These are phyloP conservation scores for Epichloe uncinata DNA, from an alignment of 2,329 filamentous ascomycete species.

Conservation along the genomic window DNA sequence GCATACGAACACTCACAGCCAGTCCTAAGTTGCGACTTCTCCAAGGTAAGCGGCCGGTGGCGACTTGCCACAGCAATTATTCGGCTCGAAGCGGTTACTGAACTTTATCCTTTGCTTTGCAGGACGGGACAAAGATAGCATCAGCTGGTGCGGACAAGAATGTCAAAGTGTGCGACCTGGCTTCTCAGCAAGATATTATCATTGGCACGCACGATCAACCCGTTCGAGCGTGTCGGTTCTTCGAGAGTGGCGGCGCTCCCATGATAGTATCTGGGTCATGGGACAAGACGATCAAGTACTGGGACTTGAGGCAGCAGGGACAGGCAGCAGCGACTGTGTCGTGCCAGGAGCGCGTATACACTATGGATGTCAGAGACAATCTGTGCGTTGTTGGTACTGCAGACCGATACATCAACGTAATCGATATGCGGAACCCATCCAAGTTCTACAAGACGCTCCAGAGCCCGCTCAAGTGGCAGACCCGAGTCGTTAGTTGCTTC, in stretches of 20 bases:
- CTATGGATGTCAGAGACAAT: constrained; percentile 81
- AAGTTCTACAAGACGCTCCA: constrained; percentile 95
- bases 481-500: constrained; percentile 88
- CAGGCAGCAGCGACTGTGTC: constrained; percentile 48
- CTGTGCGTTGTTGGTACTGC: constrained; percentile 86
- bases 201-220: constrained; percentile 77
- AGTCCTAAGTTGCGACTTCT: constrained; percentile 76
- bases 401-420: constrained; percentile 89
- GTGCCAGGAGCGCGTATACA: constrained; percentile 71
- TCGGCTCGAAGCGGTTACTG: neutral
- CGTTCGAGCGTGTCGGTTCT: constrained; percentile 66
- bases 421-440: constrained; percentile 77
- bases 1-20: constrained; percentile 76
- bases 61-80: neutral
- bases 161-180: constrained; percentile 76
- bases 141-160: constrained; percentile 86
- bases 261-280: constrained; percentile 88
- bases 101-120: neutral
- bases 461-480: constrained; percentile 97
- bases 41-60: constrained; percentile 49
- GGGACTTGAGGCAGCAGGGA: constrained; percentile 59
- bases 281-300: constrained; percentile 87
- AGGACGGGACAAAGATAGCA: constrained; percentile 86
- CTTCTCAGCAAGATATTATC: constrained; percentile 50
- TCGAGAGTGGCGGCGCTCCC: constrained; percentile 55